These are phyloP conservation scores for Sporothrix schenckii DNA, from an alignment of 2,329 filamentous ascomycete species.

Conservation along the genomic window DNA sequence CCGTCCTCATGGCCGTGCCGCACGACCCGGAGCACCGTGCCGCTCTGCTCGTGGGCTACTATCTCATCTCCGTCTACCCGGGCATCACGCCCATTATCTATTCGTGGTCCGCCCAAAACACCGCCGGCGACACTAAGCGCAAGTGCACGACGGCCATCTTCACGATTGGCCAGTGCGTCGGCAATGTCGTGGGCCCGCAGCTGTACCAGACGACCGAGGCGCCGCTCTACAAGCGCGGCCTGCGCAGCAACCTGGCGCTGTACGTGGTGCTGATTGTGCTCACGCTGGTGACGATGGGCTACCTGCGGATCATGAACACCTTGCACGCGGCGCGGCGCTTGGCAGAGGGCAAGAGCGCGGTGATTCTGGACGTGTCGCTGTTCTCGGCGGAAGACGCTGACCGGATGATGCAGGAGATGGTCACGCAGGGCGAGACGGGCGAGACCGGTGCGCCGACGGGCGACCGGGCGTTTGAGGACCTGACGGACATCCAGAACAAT, in stretches of 20 bases:
- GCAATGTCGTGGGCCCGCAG: constrained; percentile 65
- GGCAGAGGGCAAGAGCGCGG: constrained; percentile 35
- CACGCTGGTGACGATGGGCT: constrained; percentile 15
- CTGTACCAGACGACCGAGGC: constrained; percentile 63
- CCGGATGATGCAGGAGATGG: constrained; percentile 30
- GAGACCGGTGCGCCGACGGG: constrained; percentile 27
- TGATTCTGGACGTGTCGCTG: constrained; percentile 33
- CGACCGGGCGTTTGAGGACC: constrained; percentile 35
- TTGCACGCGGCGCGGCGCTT: constrained; percentile 31
- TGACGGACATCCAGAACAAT: constrained; percentile 37
- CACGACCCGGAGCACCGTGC: constrained; percentile 35
- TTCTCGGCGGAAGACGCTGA: constrained; percentile 31
- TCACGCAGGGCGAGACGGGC: constrained; percentile 12
- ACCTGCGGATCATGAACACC: constrained; percentile 31
- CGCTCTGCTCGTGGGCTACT: constrained; percentile 41
- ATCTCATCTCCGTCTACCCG: constrained; percentile 36
- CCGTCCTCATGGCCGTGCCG: constrained; percentile 39
- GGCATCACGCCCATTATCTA: constrained; percentile 59
- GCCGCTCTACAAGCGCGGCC: constrained; percentile 59
- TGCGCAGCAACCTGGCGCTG: constrained; percentile 62
- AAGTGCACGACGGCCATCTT: constrained; percentile 68
- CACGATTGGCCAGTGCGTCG: constrained; percentile 66
- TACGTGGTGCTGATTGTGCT: constrained; percentile 49
- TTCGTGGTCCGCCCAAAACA: constrained; percentile 64
- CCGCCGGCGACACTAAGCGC: constrained; percentile 70